Conservation (phyloP, 169 alveolate species). For the Cryptosporidium ryanae region DNA sequence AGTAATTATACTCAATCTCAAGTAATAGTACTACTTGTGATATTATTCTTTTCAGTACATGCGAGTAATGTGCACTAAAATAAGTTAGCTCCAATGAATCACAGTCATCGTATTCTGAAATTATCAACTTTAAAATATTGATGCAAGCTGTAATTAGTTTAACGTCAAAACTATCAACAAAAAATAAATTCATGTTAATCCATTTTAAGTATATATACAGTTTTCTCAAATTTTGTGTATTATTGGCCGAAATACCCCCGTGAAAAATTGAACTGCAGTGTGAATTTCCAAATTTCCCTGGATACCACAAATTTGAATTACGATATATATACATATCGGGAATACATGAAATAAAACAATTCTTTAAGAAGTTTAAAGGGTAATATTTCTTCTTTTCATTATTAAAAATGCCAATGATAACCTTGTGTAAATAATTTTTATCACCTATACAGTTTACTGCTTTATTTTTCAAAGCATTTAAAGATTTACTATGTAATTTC, state of each 20-base stretch:
- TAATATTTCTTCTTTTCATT: not conserved
- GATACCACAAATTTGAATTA: conserved; percentile 47
- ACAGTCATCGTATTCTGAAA: conserved; percentile 49
- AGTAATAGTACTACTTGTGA: conserved; percentile 29
- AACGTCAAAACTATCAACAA: conserved; percentile 1
- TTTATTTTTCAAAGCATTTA: too few species aligned
- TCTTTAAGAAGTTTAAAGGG: conserved; percentile 21
- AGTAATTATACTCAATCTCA: conserved; percentile 11
- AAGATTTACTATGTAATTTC: too few species aligned
- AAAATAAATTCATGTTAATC: conserved; percentile 33
- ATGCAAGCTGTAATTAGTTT: conserved; percentile 10
- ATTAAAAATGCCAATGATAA: not conserved
- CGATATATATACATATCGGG: conserved; percentile 25
- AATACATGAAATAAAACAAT: conserved; percentile 49
- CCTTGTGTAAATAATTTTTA: too few species aligned
- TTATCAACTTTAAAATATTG: conserved; percentile 17
- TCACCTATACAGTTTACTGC: too few species aligned
- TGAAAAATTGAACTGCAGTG: not conserved
- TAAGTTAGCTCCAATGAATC: conserved; percentile 5
- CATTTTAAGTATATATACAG: conserved; percentile 34
- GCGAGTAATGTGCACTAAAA: not conserved
- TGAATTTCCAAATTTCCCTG: conserved; percentile 54
- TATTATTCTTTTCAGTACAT: conserved; percentile 11
- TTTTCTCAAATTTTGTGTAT: not conserved
- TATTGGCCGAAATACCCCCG: conserved; percentile 19